A percentile compares a stretch with the other conserved stretches of the same genome.
Evolutionary conservation across 768 basidiomycete species (phyloP).

Genomic region (Macrolepiota fuliginosa): DNA sequence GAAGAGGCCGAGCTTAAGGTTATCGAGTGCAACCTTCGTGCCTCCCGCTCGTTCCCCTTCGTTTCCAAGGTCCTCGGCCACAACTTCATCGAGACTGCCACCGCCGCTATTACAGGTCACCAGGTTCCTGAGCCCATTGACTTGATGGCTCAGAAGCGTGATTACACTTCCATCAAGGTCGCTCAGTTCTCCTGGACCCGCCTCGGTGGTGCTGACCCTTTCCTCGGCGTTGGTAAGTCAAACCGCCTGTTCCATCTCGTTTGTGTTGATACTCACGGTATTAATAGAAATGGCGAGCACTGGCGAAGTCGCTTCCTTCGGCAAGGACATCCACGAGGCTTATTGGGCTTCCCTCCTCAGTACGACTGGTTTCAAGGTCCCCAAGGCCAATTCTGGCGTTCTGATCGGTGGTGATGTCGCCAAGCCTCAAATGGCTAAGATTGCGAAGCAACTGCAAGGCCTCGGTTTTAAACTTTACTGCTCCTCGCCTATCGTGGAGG

Average conservation of each 20-base stretch:
- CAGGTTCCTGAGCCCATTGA: conserved; percentile 91
- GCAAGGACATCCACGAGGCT: conserved; percentile 90
- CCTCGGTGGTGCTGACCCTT: conserved; percentile 92
- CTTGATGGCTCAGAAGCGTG: conserved; percentile 83
- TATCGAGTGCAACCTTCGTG: conserved; percentile 98
- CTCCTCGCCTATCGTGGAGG: conserved; percentile 75
- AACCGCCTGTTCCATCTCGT: neutral
- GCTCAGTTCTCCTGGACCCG: conserved; percentile 99
- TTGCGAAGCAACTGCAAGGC: conserved; percentile 77
- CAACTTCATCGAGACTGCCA: conserved; percentile 96
- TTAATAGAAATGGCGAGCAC: conserved; percentile 93
- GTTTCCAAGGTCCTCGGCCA: conserved; percentile 97
- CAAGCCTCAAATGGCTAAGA: conserved; percentile 81
- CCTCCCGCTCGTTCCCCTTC: conserved; percentile 98
- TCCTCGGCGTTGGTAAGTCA: conserved; percentile 86
- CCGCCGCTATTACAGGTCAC: conserved; percentile 80
- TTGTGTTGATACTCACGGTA: conserved; percentile 9
- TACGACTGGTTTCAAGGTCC: conserved; percentile 94
- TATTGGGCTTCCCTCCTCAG: conserved; percentile 95
- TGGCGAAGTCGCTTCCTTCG: conserved; percentile 96
- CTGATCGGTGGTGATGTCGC: conserved; percentile 89
- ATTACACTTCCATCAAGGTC: conserved; percentile 96
- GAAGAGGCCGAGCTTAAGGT: conserved; percentile 79
- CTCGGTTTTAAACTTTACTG: conserved; percentile 97
- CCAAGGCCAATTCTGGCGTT: conserved; percentile 79